These are phyloP conservation scores for Candida tallmaniae DNA, from an alignment of 805 yeast species.

Conservation along the genomic window DNA sequence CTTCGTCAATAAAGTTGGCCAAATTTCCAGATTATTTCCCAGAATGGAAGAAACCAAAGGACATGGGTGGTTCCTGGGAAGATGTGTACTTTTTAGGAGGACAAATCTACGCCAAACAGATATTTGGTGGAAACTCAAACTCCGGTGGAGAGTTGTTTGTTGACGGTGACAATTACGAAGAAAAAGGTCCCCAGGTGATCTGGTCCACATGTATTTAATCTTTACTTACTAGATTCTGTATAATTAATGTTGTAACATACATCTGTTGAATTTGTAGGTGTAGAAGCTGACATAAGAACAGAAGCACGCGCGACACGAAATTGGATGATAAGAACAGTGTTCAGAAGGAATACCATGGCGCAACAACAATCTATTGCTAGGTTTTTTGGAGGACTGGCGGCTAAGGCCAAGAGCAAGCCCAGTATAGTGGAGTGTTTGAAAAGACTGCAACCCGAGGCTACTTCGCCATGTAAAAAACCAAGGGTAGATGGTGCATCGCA, in stretches of 20 bases:
- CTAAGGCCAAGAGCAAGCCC: too few species aligned
- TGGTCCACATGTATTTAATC: constrained; percentile 46
- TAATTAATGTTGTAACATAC: too few species aligned
- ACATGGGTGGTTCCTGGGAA: constrained; percentile 55
- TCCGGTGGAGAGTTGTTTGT: constrained; percentile 61
- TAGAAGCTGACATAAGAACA: too few species aligned
- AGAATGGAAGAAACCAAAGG: constrained; percentile 73
- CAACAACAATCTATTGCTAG: constrained; percentile 33
- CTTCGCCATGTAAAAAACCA: too few species aligned
- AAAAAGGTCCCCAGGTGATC: constrained; percentile 74
- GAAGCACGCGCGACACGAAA: too few species aligned
- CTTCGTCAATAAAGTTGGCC: constrained; percentile 63
- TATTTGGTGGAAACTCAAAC: constrained; percentile 55
- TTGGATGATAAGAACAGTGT: too few species aligned
- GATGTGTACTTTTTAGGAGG: constrained; percentile 82
- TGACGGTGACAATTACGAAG: constrained; percentile 66
- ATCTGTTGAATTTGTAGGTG: too few species aligned
- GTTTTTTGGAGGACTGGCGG: too few species aligned
- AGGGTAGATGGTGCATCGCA: too few species aligned
- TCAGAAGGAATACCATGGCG: too few species aligned
- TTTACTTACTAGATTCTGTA: not conserved
- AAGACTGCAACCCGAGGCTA: too few species aligned
- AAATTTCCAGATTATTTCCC: constrained; percentile 89
- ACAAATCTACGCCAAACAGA: constrained; percentile 81
- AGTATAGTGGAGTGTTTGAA: too few species aligned